Percentiles rank a stretch among this genome's conserved stretches.
Conservation (phyloP, 352 stramenopile species). For the Globisporangium iwayamae region DNA sequence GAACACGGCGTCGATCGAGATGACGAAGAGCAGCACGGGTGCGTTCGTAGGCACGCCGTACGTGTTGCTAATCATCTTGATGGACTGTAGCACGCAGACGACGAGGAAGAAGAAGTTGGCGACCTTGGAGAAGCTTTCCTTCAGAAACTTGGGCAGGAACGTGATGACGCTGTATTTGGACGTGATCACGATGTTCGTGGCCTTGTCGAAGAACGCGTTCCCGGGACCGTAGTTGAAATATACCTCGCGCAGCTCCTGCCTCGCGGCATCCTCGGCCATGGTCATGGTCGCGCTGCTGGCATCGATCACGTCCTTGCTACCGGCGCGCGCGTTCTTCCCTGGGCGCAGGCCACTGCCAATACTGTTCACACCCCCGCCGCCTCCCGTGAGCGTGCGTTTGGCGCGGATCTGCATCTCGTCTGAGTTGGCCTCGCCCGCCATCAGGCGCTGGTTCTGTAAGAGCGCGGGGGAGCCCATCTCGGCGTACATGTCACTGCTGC, state of each 20-base stretch:
- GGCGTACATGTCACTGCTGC: conserved; percentile 23
- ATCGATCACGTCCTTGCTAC: not conserved
- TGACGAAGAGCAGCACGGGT: conserved; percentile 85
- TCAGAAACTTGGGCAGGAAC: conserved; percentile 88
- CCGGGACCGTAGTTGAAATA: conserved; percentile 69
- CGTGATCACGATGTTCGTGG: conserved; percentile 85
- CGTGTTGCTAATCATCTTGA: conserved; percentile 79
- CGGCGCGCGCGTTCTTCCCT: not conserved
- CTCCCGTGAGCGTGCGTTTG: conserved; percentile 18
- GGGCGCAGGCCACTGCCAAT: not conserved
- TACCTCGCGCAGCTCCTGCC: conserved; percentile 46
- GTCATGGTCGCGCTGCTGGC: conserved; percentile 6
- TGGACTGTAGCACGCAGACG: conserved; percentile 86
- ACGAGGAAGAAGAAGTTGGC: conserved; percentile 94
- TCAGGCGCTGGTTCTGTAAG: conserved; percentile 18
- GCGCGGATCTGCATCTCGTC: conserved; percentile 10
- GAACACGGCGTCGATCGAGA: conserved; percentile 89
- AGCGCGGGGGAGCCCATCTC: conserved; percentile 28
- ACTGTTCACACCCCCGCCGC: not conserved
- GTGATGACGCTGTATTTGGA: conserved; percentile 88
- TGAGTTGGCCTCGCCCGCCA: conserved; percentile 13
- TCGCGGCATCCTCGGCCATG: conserved; percentile 11
- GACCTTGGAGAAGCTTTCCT: conserved; percentile 86
- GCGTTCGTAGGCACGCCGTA: conserved; percentile 79
- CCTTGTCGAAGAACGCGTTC: conserved; percentile 65